phyloP scores from a whole-genome alignment of 2,329 filamentous ascomycete genomes.

The Emericellopsis atlantica region DNA sequence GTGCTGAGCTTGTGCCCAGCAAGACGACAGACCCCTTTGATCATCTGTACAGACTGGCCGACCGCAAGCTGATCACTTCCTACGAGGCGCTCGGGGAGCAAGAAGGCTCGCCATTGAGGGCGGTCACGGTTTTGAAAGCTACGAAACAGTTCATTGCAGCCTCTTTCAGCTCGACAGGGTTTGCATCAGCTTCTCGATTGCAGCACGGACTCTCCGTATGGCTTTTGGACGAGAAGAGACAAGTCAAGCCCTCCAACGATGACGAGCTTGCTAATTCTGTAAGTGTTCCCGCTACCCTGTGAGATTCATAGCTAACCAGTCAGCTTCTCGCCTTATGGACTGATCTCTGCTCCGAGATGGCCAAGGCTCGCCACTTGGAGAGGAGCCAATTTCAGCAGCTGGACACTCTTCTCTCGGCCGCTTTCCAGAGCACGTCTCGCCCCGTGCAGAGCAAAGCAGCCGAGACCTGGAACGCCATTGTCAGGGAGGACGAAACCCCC shows the following conservation, averaged over 20 bases:
- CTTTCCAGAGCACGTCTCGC: constrained; percentile 44
- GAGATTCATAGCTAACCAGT: constrained; percentile 11
- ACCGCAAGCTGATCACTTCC: constrained; percentile 34
- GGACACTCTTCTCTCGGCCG: constrained; percentile 40
- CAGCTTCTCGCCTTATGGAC: constrained; percentile 39
- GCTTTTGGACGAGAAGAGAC: constrained; percentile 44
- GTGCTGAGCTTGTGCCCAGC: constrained; percentile 9
- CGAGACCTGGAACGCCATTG: constrained; percentile 56
- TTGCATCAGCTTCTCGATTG: constrained; percentile 42
- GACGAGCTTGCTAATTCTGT: constrained; percentile 28
- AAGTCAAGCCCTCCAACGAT: constrained; percentile 26
- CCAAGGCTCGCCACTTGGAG: constrained; percentile 19
- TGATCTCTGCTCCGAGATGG: constrained; percentile 27
- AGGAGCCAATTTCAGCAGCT: constrained; percentile 36
- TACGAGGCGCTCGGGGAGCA: constrained; percentile 33
- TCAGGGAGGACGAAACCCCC: constrained; percentile 44
- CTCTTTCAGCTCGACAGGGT: constrained; percentile 34
- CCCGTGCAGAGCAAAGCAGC: constrained; percentile 37
- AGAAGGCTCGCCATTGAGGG: too few species aligned
- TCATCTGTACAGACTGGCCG: constrained; percentile 49
- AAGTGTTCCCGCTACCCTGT: constrained; percentile 14
- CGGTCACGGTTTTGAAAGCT: constrained; percentile 35
- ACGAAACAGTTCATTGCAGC: constrained; percentile 38
- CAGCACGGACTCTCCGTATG: constrained; percentile 51
- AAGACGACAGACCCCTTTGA: constrained; percentile 53